Base-by-base conservation (phyloP, 352 stramenopile genomes). In the Peronospora tabacina region DNA sequence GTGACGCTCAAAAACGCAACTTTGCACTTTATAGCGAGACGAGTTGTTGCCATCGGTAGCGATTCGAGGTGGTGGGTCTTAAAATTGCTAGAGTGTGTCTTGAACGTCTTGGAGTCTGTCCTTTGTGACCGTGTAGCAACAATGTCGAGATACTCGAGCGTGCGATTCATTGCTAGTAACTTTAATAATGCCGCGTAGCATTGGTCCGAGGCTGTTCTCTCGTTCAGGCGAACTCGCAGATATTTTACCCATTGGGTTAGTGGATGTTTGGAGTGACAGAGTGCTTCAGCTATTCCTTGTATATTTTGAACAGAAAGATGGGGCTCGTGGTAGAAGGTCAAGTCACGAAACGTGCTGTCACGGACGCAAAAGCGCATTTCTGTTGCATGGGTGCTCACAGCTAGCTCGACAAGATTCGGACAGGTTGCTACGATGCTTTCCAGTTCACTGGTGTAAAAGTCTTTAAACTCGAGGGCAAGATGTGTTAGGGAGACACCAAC, bases 1-100 rank as follows among this genome's bases (percentile, higher is more conserved):
- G 63, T 59, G 11, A 66, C 43, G 32, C 58, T 66, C 12, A 66
- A 24, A 43, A 66, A 59, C 0, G 58, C 52, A 34, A 41, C 24
- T 20, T 62, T 66, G 44, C 48, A 44, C 28, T 42, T 20, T 34
- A 50, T 41, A 1, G 47, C 24, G 10, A 66, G 15, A 35, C 7
- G 13, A 10, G 39, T 26, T 11, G 39, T 36, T 3, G n/a, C 33
- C 11, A 54, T 37, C 3, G 58, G 42, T 15, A 66, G 52, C 3
- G 42, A 15, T 19, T 62, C 48, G 10, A 58, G 39, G 19, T 66
- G 58, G 13, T 59, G 52, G 12, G 43, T 19, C 16, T 66, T 66
- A 22, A 66, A 55, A 6, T 38, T 36, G 20, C 58, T 55, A 19
- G 62, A 52, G 16, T 59, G 52, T 12, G 43, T 19, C 20, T 63